Conservation (phyloP, 208 protist species). For the Sergeia podlipaevii region DNA sequence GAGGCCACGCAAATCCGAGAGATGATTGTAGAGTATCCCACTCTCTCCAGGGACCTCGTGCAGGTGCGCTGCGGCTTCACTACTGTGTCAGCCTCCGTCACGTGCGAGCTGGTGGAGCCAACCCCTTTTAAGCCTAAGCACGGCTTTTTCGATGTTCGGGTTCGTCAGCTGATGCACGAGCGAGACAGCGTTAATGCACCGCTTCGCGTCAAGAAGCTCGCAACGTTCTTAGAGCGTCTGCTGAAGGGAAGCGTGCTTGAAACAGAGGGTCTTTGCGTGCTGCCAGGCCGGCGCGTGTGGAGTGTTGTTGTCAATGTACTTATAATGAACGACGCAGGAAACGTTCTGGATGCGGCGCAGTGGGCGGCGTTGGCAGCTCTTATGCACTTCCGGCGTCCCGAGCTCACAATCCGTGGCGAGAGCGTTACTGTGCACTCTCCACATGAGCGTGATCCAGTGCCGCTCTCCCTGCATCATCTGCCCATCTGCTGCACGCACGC, state of each 20-base stretch:
- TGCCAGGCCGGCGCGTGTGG: constrained; percentile 93
- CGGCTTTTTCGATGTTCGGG: constrained; percentile 92
- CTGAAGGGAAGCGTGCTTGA: constrained; percentile 92
- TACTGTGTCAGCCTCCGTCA: constrained; percentile 71
- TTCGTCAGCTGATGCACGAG: constrained; percentile 85
- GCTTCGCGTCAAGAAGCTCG: constrained; percentile 33
- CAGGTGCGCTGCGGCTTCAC: constrained; percentile 90
- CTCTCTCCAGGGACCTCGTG: constrained; percentile 57
- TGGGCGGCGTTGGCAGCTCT: constrained; percentile 89
- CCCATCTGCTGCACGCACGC: constrained; percentile 85
- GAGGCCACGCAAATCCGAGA: constrained; percentile 61
- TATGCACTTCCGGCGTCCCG: constrained; percentile 92
- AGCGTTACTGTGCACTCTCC: constrained; percentile 76
- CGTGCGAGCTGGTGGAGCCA: constrained; percentile 93
- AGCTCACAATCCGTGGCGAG: constrained; percentile 91
- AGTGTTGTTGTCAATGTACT: constrained; percentile 80
- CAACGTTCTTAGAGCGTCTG: constrained; percentile 82
- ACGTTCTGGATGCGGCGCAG: constrained; percentile 82
- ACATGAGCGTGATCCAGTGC: constrained; percentile 92
- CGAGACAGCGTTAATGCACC: constrained; percentile 34
- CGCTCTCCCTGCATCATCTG: constrained; percentile 93
- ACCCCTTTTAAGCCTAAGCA: constrained; percentile 92
- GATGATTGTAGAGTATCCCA: constrained; percentile 67
- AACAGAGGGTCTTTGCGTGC: constrained; percentile 94
- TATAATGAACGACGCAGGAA: constrained; percentile 95